Evolutionary conservation across 2,329 filamentous ascomycete species (phyloP), one percentile per base, ranked within the genome.

Genomic region (Elsinoe ampelina): DNA sequence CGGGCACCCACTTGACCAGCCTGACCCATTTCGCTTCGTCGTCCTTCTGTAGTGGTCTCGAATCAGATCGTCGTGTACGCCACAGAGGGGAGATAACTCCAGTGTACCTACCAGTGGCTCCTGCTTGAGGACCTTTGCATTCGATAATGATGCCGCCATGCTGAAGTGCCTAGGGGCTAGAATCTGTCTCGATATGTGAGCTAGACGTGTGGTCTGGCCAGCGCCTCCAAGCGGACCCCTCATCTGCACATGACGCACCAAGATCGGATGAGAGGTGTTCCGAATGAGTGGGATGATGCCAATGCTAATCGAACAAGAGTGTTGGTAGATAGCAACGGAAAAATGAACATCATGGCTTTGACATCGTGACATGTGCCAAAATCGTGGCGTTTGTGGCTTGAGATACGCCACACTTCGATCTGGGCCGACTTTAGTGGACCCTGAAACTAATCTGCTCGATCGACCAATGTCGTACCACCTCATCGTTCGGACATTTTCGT

Each of bases 21-120:
- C 66, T 70, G 5, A 67, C 67, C 72, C 72, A 74, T 61, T 68
- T 68, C 4, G 72, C 71, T 15, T 73, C 70, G 58, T 67, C 66
- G 57, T 68, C 45, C 50, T 36, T 52, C 58, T 60, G 57, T 41
- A 19, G 35, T 22, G 38, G 26, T 45, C 32, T 47, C 36, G 32
- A 30, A 52, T 42, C 30, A 52, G 32, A 20, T 32, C 17, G 34
- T 42, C 26, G 8, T 30, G 26, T 30, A 13, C 34, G 38, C 26
- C 26, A 30, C 26, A 30, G 26, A 26, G 41, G 34, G 38, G n/a
- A 19, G 30, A 17, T 22, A 26, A 3, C 15, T 52, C 15, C 32
- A 39, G 34, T 19, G 32, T 39, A 56, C 58, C 56, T 41, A 58
- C 55, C 32, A 62, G 45, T 12, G 59, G 59, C 56, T 61, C 59